Evolutionary conservation across 495 filamentous ascomycete genomes (phyloP), one percentile per base, ranked within the genome.

Genomic region (Podospora conica): DNA sequence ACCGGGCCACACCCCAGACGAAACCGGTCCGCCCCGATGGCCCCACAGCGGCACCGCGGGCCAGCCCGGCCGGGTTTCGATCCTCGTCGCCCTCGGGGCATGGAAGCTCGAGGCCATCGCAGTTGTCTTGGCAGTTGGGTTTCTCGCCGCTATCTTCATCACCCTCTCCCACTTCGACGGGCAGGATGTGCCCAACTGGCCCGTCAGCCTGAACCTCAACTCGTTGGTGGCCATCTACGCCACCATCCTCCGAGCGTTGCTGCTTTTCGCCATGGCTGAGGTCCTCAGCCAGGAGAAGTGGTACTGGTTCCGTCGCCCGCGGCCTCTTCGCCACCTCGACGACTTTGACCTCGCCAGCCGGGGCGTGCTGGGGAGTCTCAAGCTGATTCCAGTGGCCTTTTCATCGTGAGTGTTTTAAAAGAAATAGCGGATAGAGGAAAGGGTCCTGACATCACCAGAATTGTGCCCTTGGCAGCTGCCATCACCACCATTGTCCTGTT

Each of bases 281-380:
- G 33, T 65, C 53, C 60, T 66, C 27, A 66, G 64, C 40, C 64
- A 66, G 21, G 58, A 60, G 31, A 66, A 66, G 24, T 66, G 64
- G 64, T 58, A 28, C 15, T 66, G 64, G 64, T 61, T 66, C 24
- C 33, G 28, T 4, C 23, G 27, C 4, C 24, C 58, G 48, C 58
- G 58, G 4, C 40, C 64, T 18, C 58, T 66, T 0, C 20, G 10
- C 9, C 23, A 66, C 12, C 57, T 66, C 11, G 40, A 66, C 8
- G n/a, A 24, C 20, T 61, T 66, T 27, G 64, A 66, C 20, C 15
- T 23, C 18, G 64, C 40, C 20, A 66, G 64, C 25, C 55, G 63
- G 20, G 63, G 63, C 18, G 31, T 40, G 18, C 11, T 31, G 31
- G 63, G 63, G 1, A 59, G 55, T 9, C 1, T 28, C 29, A 65